Conservation (phyloP, 352 stramenopile species). For the Globisporangium spinosum region DNA sequence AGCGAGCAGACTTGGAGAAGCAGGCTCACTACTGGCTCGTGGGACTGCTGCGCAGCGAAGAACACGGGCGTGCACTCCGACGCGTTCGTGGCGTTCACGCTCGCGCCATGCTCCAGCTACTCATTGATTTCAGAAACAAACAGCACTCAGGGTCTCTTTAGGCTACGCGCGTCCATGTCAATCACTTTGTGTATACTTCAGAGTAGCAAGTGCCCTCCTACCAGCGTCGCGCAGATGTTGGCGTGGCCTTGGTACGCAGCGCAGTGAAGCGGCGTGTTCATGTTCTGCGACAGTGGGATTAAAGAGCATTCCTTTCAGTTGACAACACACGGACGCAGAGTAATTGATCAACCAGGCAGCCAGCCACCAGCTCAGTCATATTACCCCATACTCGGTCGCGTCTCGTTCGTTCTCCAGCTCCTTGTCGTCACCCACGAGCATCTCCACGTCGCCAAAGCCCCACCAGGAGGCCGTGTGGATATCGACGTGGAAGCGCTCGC, state of each 20-base stretch:
- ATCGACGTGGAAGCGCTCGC: slow-evolving; percentile 60
- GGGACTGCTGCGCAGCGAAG: slow-evolving; percentile 62
- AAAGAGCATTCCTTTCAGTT: not conserved
- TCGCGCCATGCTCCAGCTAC: slow-evolving; percentile 46
- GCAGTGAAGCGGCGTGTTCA: slow-evolving; percentile 72
- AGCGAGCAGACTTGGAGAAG: slow-evolving; percentile 42
- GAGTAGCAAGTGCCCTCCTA: slow-evolving; percentile 15
- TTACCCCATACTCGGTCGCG: slow-evolving; percentile 50
- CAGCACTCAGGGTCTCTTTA: not conserved
- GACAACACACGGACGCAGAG: not conserved
- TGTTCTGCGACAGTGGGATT: slow-evolving; percentile 22
- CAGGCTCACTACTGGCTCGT: slow-evolving; percentile 34
- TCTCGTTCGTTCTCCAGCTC: slow-evolving; percentile 46
- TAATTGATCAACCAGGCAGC: not conserved
- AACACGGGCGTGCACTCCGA: slow-evolving; percentile 66
- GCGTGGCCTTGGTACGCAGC: slow-evolving; percentile 63
- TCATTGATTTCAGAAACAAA: not conserved
- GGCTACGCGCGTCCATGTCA: not conserved
- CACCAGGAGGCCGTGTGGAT: slow-evolving; percentile 62
- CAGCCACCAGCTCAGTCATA: not conserved
- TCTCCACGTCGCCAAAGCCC: slow-evolving; percentile 35
- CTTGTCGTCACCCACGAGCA: slow-evolving; percentile 34
- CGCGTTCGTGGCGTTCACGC: slow-evolving; percentile 49
- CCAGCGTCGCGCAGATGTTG: slow-evolving; percentile 37
- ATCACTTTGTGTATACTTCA: not conserved